Evolutionary conservation across 1,284 basidiomycete genomes (phyloP).

Genomic region (Hypsizygus ulmarius): DNA sequence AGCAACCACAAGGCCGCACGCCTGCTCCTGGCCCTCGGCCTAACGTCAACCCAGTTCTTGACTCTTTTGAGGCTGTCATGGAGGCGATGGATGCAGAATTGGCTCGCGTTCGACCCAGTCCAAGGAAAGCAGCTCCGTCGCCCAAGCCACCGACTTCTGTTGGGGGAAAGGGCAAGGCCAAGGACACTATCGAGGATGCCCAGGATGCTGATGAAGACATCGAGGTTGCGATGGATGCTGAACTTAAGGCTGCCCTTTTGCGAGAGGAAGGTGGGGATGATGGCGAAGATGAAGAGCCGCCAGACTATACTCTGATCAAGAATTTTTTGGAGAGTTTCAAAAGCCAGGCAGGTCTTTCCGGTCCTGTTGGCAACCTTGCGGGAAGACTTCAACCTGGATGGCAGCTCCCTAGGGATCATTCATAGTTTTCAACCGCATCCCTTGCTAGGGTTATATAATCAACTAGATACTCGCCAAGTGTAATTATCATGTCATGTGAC

Average conservation of each 20-base stretch:
- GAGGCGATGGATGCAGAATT: conserved; percentile 89
- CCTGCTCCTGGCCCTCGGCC: conserved; percentile 35
- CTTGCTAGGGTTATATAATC: too few relatives aligned
- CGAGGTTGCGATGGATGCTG: conserved; percentile 82
- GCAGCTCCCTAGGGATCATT: conserved; percentile 64
- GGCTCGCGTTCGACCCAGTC: conserved; percentile 37
- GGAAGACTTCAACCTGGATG: conserved; percentile 77
- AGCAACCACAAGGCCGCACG: conserved; percentile 8
- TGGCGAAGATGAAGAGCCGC: conserved; percentile 42
- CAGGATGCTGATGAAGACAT: conserved; percentile 61
- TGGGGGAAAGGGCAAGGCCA: conserved; percentile 29
- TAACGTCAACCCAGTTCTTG: conserved; percentile 64
- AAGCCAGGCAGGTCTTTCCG: conserved; percentile 80
- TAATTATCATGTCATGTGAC: too few relatives aligned
- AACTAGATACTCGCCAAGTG: too few relatives aligned
- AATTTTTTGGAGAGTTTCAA: conserved; percentile 95
- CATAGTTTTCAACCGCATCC: conserved; percentile 38
- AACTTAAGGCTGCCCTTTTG: conserved; percentile 69
- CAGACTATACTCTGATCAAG: conserved; percentile 89
- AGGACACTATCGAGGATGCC: conserved; percentile 39
- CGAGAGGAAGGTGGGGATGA: conserved; percentile 52
- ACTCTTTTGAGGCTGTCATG: conserved; percentile 95
- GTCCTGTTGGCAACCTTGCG: conserved; percentile 85
- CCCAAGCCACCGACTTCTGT: conserved; percentile 23
- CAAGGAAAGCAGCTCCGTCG: conserved; percentile 19